phyloP scores from a whole-genome alignment of 106 monocot genomes.

The Platanthera zijinensis region DNA sequence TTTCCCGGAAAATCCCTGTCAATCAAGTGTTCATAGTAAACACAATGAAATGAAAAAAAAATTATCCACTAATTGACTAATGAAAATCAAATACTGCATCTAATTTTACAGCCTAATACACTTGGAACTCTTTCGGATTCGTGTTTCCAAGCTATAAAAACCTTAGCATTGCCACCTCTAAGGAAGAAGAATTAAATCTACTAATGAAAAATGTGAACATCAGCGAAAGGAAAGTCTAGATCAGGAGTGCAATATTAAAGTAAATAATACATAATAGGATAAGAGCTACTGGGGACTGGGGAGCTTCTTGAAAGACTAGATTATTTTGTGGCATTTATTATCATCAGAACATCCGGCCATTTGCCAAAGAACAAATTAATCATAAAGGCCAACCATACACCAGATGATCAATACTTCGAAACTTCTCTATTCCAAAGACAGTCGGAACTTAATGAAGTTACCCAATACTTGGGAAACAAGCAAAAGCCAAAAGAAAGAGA shows the following conservation, averaged over 20 bases:
- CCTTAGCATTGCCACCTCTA: neutral
- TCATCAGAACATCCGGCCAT: neutral
- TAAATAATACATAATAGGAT: neutral
- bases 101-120: neutral
- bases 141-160: neutral
- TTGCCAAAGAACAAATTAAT: neutral
- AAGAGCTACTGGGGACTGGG: neutral
- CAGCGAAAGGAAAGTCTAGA: neutral
- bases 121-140: neutral
- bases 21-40: constrained; percentile 1
- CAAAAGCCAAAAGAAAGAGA: neutral
- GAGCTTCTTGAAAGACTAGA: too few relatives aligned
- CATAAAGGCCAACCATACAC: neutral
- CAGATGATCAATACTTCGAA: neutral
- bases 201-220: neutral
- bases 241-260: neutral
- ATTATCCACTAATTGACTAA: neutral
- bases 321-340: neutral
- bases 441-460: neutral
- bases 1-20: constrained; percentile 19
- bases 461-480: neutral
- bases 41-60: neutral
- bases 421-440: neutral
- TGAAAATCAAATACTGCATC: neutral
- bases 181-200: neutral